These are phyloP conservation scores for Fonsecaea pedrosoi DNA, from an alignment of 2,329 filamentous ascomycete genomes.

Conservation along the genomic window DNA sequence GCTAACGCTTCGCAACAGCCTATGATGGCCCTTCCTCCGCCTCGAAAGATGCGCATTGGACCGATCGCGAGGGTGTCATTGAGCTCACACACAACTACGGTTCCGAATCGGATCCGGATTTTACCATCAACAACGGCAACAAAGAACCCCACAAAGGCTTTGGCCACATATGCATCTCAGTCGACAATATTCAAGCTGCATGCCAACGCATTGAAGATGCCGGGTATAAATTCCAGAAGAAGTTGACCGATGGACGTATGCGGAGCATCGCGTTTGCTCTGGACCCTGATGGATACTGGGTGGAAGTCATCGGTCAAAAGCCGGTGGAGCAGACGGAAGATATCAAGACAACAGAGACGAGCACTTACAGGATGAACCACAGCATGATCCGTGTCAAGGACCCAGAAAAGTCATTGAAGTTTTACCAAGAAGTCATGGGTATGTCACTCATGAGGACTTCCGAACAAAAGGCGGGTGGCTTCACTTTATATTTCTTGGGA, in stretches of 20 bases:
- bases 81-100: constrained; percentile 88
- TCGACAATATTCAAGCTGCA: constrained; percentile 85
- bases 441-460: constrained; percentile 80
- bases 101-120: constrained; percentile 82
- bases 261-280: constrained; percentile 86
- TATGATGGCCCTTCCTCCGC: constrained; percentile 79
- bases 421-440: constrained; percentile 85
- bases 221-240: constrained; percentile 95
- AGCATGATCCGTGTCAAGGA: constrained; percentile 92
- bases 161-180: constrained; percentile 83
- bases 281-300: constrained; percentile 84
- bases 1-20: constrained; percentile 50
- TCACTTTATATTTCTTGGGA: constrained; percentile 92
- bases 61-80: constrained; percentile 85
- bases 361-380: constrained; percentile 72
- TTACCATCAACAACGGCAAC: constrained; percentile 86
- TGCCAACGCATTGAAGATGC: constrained; percentile 89
- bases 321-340: constrained; percentile 73
- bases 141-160: constrained; percentile 83
- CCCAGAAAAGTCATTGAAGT: constrained; percentile 73
- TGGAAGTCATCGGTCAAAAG: constrained; percentile 67
- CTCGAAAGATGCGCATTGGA: constrained; percentile 76
- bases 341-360: constrained; percentile 73
- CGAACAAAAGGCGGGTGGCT: constrained; percentile 73
- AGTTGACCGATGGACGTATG: constrained; percentile 86